Conservation (phyloP, 176 grass and related monocot genomes). For the Eragrostis curvula region DNA sequence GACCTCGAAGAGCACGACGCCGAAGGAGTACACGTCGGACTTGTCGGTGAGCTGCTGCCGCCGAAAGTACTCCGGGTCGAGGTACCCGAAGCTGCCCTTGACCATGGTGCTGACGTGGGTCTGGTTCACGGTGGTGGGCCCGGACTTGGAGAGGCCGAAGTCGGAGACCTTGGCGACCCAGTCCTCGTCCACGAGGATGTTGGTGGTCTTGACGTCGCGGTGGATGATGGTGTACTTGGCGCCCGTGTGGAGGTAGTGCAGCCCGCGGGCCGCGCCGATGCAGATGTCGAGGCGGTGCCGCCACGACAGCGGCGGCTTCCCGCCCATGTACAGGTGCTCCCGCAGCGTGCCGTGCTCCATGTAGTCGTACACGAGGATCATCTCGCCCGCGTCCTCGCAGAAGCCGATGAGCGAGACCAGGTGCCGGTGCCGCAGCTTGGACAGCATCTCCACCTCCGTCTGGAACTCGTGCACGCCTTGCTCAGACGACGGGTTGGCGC, state of each 20-base stretch:
- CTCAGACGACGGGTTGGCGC: conserved; percentile 80
- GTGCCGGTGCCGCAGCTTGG: conserved; percentile 89
- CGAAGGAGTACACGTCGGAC: conserved; percentile 90
- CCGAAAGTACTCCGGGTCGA: conserved; percentile 90
- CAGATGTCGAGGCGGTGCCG: conserved; percentile 78
- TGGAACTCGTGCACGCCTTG: conserved; percentile 86
- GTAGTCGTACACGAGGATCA: conserved; percentile 88
- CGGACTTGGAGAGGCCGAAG: conserved; percentile 88
- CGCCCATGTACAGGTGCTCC: conserved; percentile 83
- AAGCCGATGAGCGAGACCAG: conserved; percentile 90
- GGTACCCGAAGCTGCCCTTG: conserved; percentile 91
- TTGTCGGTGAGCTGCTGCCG: conserved; percentile 91
- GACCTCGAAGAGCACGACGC: conserved; percentile 86
- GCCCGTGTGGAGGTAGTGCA: conserved; percentile 94
- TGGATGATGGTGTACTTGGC: conserved; percentile 97
- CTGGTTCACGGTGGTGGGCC: conserved; percentile 69
- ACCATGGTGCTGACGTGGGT: conserved; percentile 91
- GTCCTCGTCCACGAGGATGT: conserved; percentile 81
- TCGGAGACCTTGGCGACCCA: conserved; percentile 93
- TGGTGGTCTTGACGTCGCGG: conserved; percentile 94
- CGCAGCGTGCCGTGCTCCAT: conserved; percentile 84
- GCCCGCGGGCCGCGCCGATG: conserved; percentile 75
- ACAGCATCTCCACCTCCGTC: conserved; percentile 97
- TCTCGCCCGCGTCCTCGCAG: conserved; percentile 79
- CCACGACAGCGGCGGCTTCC: conserved; percentile 72